Percentiles rank a stretch among this genome's conserved stretches.
Evolutionary conservation across 2,329 filamentous ascomycete genomes (phyloP).

Genomic region (Mariannaea sp.): DNA sequence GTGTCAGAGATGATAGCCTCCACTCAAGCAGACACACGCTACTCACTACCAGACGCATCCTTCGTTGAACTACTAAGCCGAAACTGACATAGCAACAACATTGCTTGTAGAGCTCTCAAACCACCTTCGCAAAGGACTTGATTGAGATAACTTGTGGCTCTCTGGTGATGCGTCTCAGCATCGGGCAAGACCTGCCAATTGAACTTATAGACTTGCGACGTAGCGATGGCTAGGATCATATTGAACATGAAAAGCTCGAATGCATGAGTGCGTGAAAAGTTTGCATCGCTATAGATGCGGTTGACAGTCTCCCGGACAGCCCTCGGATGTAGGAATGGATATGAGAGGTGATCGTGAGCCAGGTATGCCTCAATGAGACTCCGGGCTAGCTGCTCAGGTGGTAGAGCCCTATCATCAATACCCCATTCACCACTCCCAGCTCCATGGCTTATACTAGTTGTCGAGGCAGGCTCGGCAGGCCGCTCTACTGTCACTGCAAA

Average conservation of each 20-base stretch:
- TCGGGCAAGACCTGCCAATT: constrained; percentile 50
- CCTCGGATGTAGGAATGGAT: constrained; percentile 46
- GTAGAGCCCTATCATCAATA: constrained; percentile 45
- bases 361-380: constrained; percentile 42
- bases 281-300: constrained; percentile 36
- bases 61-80: constrained; percentile 47
- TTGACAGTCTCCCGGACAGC: constrained; percentile 10
- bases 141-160: constrained; percentile 45
- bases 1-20: background rate
- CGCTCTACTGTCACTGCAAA: constrained; percentile 3
- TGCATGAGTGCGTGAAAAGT: constrained; percentile 36
- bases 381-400: constrained; percentile 2
- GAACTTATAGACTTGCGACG: constrained; percentile 49
- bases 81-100: constrained; percentile 51
- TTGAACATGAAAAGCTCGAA: constrained; percentile 49
- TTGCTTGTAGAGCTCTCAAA: constrained; percentile 46
- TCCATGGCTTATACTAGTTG: constrained; percentile 16
- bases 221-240: constrained; percentile 51
- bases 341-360: constrained; percentile 49
- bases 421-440: constrained; percentile 19
- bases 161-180: constrained; percentile 48
- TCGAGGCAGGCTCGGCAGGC: constrained; percentile 7
- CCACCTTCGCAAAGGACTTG: constrained; percentile 44
- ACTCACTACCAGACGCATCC: constrained; percentile 34
- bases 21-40: background rate